Evolutionary conservation across 345 rosid species (phyloP), one percentile per base, ranked within the genome.

Genomic region (Linum trigynum): DNA sequence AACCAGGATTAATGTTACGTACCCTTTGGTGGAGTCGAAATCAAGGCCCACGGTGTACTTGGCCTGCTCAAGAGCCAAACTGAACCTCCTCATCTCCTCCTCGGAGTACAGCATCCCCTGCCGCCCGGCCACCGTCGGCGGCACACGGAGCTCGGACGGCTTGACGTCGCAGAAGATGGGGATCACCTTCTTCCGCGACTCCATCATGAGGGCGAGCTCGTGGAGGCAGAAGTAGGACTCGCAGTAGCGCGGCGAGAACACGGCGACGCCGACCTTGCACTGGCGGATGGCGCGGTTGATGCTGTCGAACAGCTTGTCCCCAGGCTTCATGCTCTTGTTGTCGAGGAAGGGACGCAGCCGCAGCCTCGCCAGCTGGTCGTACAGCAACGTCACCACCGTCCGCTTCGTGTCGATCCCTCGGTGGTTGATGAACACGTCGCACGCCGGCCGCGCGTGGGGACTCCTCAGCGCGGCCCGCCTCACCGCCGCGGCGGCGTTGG

Each of bases 371-470:
- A 92, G 75, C 63, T 82, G 84, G 42, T 84, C 78, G 7, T 75
- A 81, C 0, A 92, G 72, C 65, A 92, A 67, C 2, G 96, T 94
- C 0, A 96, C 76, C 57, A 92, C 73, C 7, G 84, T 88, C 65
- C 86, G 78, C 70, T 90, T 90, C 0, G 97, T 92, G 43, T 92
- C 98, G 3, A 74, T 79, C 1, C 96, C 89, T 0, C 98, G 81
- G 58, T 92, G 98, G 45, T 82, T 92, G 48, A 92, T 92, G 82
- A 92, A 92, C 3, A 92, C 79, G 14, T 90, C 94, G 53, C 86
- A 86, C 1, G 96, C 86, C 79, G n/a, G n/a, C n/a, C n/a, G n/a
- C n/a, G n/a, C n/a, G n/a, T n/a, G n/a, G n/a, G n/a, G n/a, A n/a
- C n/a, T n/a, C n/a, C n/a, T n/a, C n/a, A n/a, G n/a, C n/a, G 86